Base-by-base conservation (phyloP, 192 early-diverging fungal genomes). In the Chytriomyces sp. region DNA sequence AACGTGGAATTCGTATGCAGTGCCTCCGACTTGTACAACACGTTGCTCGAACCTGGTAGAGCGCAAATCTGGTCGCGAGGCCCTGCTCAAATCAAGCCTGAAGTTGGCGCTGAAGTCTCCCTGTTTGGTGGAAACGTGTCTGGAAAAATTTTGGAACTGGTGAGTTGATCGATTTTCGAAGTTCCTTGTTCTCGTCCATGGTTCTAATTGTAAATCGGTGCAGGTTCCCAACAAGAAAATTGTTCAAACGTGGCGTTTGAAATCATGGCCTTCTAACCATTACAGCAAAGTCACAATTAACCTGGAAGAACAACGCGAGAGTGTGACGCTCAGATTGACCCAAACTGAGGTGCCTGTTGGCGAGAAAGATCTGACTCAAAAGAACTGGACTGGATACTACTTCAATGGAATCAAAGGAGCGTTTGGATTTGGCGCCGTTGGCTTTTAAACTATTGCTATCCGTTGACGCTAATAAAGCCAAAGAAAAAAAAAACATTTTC, bases 361-460 rank as follows among this genome's bases (percentile, higher is more conserved):
- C 45, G 93, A 97, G 81, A 93, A 93, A 82, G 93, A 94, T 3
- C 84, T 86, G n/a, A 94, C 92, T 45, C 87, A 88, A 75, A 83
- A 84, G 47, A 96, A 98, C 86, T 98, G 95, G 95, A 87, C 88
- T 50, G 88, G 88, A 67, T 98, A 95, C 84, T 98, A 96, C 87
- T 97, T 94, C 94, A 91, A 93, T 81, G 82, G 92, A 50, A 98
- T 98, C 79, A 96, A 97, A 80, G 86, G 87, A 66, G 88, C 92
- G 23, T 98, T 96, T 86, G 96, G 96, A 89, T 94, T 35, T 35
- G 35, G 35, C 35, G 71, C 71, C 28, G 71, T 73, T 62, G 71
- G 71, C 4, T 62, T 73, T 45, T 73, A 62, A 73, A 20, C 23
- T 60, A 3, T 60, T 60, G 57, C 23, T 23, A 60, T 23, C 16